These are phyloP conservation scores for Solanum microdontum DNA, from an alignment of 257 asterid species.

Conservation along the genomic window DNA sequence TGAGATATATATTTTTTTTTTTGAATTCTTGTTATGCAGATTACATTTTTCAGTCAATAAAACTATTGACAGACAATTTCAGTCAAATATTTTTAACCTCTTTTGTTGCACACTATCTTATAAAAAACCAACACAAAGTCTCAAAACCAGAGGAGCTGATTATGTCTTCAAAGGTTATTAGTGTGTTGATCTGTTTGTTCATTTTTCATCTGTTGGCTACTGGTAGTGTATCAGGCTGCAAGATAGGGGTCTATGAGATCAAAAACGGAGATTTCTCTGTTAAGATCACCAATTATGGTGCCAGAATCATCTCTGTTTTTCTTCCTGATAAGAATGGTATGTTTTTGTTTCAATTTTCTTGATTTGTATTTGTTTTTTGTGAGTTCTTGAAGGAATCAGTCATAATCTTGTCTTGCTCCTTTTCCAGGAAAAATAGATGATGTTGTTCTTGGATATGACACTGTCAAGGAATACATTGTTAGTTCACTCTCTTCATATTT, in stretches of 20 bases:
- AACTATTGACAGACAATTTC: background rate
- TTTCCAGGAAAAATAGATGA: conserved; percentile 1
- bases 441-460: conserved; percentile 10
- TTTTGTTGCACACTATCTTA: background rate
- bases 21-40: background rate
- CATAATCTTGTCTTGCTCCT: background rate
- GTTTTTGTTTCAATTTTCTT: background rate
- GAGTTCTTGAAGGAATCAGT: background rate
- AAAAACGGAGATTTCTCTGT: conserved; percentile 3
- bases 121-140: background rate
- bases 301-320: conserved; percentile 4
- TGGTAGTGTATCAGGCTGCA: background rate
- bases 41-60: background rate
- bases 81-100: background rate
- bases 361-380: background rate
- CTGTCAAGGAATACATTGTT: conserved; percentile 5
- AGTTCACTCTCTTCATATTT: background rate
- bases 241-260: background rate
- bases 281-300: conserved; percentile 5
- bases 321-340: conserved; percentile 9
- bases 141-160: background rate
- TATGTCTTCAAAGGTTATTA: background rate
- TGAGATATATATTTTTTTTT: background rate
- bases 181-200: background rate
- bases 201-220: background rate